Evolutionary conservation across 1,284 basidiomycete genomes (phyloP).

Genomic region (Lentinus polychrous): DNA sequence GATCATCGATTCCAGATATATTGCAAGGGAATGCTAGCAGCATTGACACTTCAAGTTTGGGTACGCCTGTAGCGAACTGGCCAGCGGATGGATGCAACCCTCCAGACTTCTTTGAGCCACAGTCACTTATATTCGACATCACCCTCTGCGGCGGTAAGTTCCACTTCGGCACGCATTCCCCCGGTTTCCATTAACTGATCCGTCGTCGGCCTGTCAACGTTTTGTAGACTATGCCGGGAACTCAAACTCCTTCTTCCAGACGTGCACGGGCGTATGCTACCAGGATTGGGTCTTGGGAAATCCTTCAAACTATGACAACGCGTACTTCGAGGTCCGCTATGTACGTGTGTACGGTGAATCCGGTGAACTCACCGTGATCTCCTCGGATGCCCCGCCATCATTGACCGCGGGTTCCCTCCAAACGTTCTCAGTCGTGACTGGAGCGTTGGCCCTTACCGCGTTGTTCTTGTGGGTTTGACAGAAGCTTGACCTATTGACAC

Average conservation of each 20-base stretch:
- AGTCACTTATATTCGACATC: constrained; percentile 68
- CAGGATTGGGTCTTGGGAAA: constrained; percentile 68
- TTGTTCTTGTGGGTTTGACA: background rate
- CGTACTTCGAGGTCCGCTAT: constrained; percentile 71
- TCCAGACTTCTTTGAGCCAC: constrained; percentile 52
- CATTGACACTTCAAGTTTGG: constrained; percentile 60
- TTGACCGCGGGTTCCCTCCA: background rate
- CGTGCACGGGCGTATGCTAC: constrained; percentile 64
- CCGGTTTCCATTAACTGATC: background rate
- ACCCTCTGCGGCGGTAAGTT: constrained; percentile 66
- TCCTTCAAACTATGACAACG: constrained; percentile 58
- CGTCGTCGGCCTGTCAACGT: constrained; percentile 2
- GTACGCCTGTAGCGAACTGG: constrained; percentile 65
- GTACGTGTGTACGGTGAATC: constrained; percentile 46
- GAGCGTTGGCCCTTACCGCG: background rate
- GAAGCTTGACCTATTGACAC: background rate
- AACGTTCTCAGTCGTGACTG: background rate
- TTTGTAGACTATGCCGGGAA: constrained; percentile 29
- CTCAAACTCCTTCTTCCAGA: constrained; percentile 49
- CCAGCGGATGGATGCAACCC: constrained; percentile 54
- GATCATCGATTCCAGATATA: constrained; percentile 48
- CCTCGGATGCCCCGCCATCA: constrained; percentile 9
- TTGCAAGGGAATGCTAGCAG: constrained; percentile 46
- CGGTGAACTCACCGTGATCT: constrained; percentile 21
- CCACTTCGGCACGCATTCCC: background rate